These are phyloP conservation scores for Pachyrhizus erosus DNA, from an alignment of 306 rosid genomes.

Conservation along the genomic window DNA sequence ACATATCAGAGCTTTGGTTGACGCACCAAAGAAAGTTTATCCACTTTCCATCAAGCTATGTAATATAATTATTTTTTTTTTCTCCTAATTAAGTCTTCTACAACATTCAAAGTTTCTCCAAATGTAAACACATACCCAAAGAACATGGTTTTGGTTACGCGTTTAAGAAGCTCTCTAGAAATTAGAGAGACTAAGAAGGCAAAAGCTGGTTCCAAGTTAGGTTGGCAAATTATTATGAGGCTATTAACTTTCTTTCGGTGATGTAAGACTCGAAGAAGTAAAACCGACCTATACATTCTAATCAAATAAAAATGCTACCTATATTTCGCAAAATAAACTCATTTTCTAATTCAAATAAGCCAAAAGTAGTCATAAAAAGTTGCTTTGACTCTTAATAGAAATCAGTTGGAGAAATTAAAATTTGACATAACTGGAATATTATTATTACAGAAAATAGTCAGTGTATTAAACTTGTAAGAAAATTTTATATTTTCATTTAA, in stretches of 20 bases:
- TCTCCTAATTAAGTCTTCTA: not conserved
- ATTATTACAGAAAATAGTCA: not conserved
- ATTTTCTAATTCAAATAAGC: not conserved
- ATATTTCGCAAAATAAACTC: not conserved
- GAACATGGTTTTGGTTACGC: slow-evolving; percentile 2
- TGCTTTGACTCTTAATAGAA: slow-evolving; percentile 39
- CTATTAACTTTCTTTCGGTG: not conserved
- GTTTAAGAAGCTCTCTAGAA: not conserved
- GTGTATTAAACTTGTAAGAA: not conserved
- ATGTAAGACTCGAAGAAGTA: not conserved
- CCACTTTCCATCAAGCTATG: not conserved
- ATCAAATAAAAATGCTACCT: not conserved
- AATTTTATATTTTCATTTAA: no score
- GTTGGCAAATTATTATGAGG: not conserved
- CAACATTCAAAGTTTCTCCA: not conserved
- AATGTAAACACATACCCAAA: not conserved
- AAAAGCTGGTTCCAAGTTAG: slow-evolving; percentile 10
- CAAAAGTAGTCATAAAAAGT: slow-evolving; percentile 20
- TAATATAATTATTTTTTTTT: not conserved
- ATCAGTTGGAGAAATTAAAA: not conserved
- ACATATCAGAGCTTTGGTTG: not conserved
- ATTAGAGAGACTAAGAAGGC: not conserved
- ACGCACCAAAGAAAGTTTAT: not conserved
- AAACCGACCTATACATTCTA: not conserved
- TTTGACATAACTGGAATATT: not conserved